phyloP scores from a whole-genome alignment of 371 early-diverging fungal species.

The Circinella umbellata region DNA sequence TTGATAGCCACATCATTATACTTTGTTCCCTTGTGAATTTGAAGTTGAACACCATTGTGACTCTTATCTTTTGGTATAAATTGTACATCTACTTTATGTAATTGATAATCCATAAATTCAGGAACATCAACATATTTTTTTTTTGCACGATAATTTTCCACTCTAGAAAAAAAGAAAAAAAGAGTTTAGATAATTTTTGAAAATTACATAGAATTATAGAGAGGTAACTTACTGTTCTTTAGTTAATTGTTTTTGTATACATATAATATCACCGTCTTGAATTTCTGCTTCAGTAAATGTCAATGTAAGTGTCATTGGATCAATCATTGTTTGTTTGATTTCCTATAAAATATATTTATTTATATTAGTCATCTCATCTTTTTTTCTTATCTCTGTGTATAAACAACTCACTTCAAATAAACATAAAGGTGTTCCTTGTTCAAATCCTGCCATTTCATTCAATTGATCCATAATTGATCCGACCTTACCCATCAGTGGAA shows the following conservation, averaged over 20 bases:
- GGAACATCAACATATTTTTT: conserved; percentile 57
- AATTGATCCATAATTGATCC: conserved; percentile 65
- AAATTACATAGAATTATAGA: background rate
- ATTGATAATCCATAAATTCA: conserved; percentile 75
- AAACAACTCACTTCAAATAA: conserved; percentile 67
- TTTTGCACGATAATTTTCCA: conserved; percentile 23
- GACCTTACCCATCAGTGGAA: conserved; percentile 56
- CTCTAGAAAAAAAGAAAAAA: no score
- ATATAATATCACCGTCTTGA: conserved; percentile 91
- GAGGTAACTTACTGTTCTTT: conserved; percentile 60
- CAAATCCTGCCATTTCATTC: conserved; percentile 57
- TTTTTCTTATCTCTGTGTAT: background rate
- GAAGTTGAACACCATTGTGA: conserved; percentile 28
- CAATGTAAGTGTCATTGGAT: conserved; percentile 61
- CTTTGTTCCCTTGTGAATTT: conserved; percentile 26
- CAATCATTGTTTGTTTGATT: conserved; percentile 91
- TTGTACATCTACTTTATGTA: conserved; percentile 66
- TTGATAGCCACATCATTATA: conserved; percentile 31
- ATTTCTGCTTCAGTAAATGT: conserved; percentile 82
- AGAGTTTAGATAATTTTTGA: background rate
- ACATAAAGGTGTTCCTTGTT: conserved; percentile 57
- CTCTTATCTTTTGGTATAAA: conserved; percentile 67
- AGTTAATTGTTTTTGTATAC: conserved; percentile 69
- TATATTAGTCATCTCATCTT: background rate
- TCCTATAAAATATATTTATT: conserved; percentile 46